Evolutionary conservation across 441 rosid species (phyloP).

Genomic region (Manihot esculenta): DNA sequence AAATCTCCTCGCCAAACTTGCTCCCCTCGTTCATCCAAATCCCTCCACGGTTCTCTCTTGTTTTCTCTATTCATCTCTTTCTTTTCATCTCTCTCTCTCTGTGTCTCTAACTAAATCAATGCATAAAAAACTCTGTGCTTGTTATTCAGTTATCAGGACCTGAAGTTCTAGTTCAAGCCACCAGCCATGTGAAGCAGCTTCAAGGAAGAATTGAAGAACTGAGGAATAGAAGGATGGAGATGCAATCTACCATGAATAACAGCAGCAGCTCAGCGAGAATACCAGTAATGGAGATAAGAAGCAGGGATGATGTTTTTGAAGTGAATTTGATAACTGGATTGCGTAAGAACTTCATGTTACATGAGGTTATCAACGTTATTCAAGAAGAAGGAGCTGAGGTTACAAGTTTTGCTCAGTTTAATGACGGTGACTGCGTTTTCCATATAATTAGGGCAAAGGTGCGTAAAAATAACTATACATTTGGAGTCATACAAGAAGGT

Average conservation of each 20-base stretch:
- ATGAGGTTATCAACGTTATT: slow-evolving; percentile 31
- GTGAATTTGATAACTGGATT: slow-evolving; percentile 26
- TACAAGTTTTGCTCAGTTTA: slow-evolving; percentile 20
- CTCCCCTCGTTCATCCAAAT: slow-evolving; percentile 22
- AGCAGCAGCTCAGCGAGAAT: background rate
- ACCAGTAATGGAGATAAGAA: slow-evolving; percentile 22
- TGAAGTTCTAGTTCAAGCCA: slow-evolving; percentile 31
- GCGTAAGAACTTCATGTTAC: slow-evolving; percentile 24
- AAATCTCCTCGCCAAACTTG: slow-evolving; percentile 28
- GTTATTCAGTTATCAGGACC: slow-evolving; percentile 20
- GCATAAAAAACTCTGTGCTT: background rate
- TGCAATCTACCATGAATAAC: too few species aligned
- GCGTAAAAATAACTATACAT: background rate
- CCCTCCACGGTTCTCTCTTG: background rate
- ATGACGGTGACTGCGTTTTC: background rate
- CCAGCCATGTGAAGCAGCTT: slow-evolving; percentile 28
- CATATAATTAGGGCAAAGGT: background rate
- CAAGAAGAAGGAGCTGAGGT: slow-evolving; percentile 45
- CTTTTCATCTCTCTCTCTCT: background rate
- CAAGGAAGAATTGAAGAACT: slow-evolving; percentile 24
- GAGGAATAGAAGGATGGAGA: slow-evolving; percentile 19
- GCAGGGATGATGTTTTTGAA: slow-evolving; percentile 25
- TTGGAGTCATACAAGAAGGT: too few species aligned
- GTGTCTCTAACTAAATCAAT: background rate
- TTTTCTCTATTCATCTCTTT: background rate